A percentile compares a stretch with the other conserved stretches of the same genome.
Conservation (phyloP, 75 land plant genomes). For the Sequoia sempervirens region DNA sequence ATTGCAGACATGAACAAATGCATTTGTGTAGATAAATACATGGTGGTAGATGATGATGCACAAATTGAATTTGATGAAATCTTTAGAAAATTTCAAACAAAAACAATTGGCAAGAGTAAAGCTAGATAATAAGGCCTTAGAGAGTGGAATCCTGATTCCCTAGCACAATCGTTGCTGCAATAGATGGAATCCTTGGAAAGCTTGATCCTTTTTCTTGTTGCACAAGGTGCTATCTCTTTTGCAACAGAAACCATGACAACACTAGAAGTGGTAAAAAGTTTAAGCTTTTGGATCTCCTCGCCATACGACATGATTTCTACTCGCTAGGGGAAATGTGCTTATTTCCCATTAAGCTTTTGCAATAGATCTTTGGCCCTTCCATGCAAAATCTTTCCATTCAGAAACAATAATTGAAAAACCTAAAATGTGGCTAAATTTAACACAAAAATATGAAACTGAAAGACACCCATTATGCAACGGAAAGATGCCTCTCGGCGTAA, state of each 20-base stretch:
- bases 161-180: background rate
- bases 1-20: too few relatives aligned
- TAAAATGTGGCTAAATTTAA: too few relatives aligned
- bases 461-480: too few relatives aligned
- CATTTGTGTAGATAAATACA: too few relatives aligned
- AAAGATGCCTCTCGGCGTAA: too few relatives aligned
- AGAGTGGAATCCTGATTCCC: background rate
- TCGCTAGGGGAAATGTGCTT: slow-evolving; percentile 9
- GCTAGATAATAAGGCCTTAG: too few relatives aligned
- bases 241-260: slow-evolving; percentile 12
- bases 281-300: slow-evolving; percentile 45
- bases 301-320: slow-evolving; percentile 18
- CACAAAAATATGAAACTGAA: too few relatives aligned
- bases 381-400: background rate
- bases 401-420: too few relatives aligned
- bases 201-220: slow-evolving; percentile 2
- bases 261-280: slow-evolving; percentile 12
- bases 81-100: too few relatives aligned
- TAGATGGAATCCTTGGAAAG: background rate
- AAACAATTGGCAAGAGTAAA: too few relatives aligned
- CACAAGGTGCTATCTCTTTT: background rate
- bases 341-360: slow-evolving; percentile 14
- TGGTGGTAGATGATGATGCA: too few relatives aligned
- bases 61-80: too few relatives aligned
- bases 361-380: slow-evolving; percentile 45